These are phyloP conservation scores for Typha latifolia DNA, from an alignment of 176 grass and related monocot genomes.

Conservation along the genomic window DNA sequence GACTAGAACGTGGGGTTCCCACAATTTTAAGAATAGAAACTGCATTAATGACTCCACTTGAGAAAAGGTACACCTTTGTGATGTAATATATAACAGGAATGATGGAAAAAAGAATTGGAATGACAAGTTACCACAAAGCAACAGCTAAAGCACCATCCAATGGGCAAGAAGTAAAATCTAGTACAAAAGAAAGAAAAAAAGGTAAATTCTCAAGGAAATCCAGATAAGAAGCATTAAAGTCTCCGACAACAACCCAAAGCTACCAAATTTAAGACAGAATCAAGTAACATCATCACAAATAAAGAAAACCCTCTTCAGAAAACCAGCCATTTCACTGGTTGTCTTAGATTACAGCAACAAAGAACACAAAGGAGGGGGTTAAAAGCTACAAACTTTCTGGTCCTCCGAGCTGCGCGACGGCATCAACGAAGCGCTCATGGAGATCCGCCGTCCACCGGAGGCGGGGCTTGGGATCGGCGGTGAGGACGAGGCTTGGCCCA, in stretches of 20 bases:
- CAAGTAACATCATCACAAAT: background rate
- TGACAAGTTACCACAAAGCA: too few relatives aligned
- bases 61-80: too few relatives aligned
- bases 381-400: conserved; percentile 49
- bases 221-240: background rate
- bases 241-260: background rate
- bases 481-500: conserved; percentile 54
- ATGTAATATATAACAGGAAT: too few relatives aligned
- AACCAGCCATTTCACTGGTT: background rate
- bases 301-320: background rate
- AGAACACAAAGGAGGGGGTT: too few relatives aligned
- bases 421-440: conserved; percentile 97
- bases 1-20: background rate
- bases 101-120: too few relatives aligned
- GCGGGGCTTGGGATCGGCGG: conserved; percentile 84
- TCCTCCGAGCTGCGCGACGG: conserved; percentile 90
- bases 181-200: too few relatives aligned
- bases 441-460: conserved; percentile 98
- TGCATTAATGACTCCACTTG: too few relatives aligned
- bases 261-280: background rate
- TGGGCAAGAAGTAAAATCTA: too few relatives aligned
- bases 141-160: background rate
- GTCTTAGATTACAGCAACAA: too few relatives aligned
- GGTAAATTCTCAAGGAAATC: background rate
- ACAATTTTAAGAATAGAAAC: too few relatives aligned